These are phyloP conservation scores for Russula foetens DNA, from an alignment of 768 basidiomycete genomes.

Conservation along the genomic window DNA sequence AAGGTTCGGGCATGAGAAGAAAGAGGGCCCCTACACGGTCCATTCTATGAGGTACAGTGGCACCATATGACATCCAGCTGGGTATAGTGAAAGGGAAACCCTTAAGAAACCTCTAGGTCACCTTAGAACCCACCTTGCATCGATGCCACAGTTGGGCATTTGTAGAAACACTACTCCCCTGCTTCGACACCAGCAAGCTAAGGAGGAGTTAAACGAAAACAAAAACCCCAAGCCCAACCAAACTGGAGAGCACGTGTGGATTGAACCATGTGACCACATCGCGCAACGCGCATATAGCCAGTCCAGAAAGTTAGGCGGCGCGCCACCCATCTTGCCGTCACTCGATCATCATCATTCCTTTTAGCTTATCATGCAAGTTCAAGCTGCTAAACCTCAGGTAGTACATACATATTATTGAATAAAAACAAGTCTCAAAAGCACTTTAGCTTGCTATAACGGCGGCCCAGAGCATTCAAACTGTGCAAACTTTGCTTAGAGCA, in stretches of 20 bases:
- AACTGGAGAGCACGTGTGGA: not conserved
- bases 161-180: not conserved
- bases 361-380: constrained; percentile 37
- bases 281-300: constrained; percentile 9
- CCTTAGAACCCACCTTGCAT: not conserved
- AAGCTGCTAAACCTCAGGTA: constrained; percentile 26
- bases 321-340: not conserved
- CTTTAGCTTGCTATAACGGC: constrained; percentile 26
- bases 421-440: not conserved
- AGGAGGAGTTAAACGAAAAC: not conserved
- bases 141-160: not conserved
- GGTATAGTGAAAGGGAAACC: not conserved
- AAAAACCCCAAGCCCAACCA: not conserved
- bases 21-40: not conserved
- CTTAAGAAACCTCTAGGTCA: not conserved
- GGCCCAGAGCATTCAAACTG: constrained; percentile 59
- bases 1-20: not conserved
- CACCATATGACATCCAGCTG: not conserved
- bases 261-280: not conserved
- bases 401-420: constrained; percentile 5
- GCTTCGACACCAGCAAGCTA: not conserved
- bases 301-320: too few relatives aligned
- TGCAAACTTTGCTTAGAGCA: constrained; percentile 65
- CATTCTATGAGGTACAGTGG: not conserved
- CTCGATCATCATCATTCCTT: not conserved